Evolutionary conservation across 2,329 filamentous ascomycete genomes (phyloP).

Genomic region (Chalara sp.): DNA sequence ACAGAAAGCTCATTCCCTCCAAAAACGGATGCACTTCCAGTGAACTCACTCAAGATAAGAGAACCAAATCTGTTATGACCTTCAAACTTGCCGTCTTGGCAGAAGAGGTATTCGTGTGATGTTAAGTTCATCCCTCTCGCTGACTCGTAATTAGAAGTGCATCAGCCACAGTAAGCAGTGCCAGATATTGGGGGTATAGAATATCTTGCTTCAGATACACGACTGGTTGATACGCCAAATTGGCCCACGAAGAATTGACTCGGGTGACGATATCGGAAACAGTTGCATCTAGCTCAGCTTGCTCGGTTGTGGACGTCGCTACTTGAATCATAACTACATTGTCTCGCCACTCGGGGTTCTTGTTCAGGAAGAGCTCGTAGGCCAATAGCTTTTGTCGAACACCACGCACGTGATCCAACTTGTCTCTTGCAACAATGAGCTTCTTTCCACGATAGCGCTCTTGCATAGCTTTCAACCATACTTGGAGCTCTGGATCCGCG

Average conservation of each 20-base stretch:
- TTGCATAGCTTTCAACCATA: conserved; percentile 74
- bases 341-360: conserved; percentile 83
- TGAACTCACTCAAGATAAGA: conserved; percentile 90
- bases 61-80: conserved; percentile 75
- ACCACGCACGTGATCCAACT: conserved; percentile 86
- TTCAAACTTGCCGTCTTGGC: conserved; percentile 72
- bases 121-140: conserved; percentile 95
- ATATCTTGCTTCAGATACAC: conserved; percentile 96
- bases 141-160: conserved; percentile 91
- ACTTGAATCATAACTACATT: conserved; percentile 91
- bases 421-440: conserved; percentile 88
- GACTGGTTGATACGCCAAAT: conserved; percentile 83
- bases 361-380: conserved; percentile 86
- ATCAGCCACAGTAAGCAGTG: conserved; percentile 81
- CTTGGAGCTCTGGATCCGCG: conserved; percentile 62
- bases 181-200: conserved; percentile 87
- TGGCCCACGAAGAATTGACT: conserved; percentile 88
- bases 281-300: conserved; percentile 78
- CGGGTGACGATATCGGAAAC: conserved; percentile 92
- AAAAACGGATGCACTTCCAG: conserved; percentile 83
- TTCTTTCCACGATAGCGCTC: conserved; percentile 83
- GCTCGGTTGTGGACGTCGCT: conserved; percentile 82
- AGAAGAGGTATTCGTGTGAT: conserved; percentile 88
- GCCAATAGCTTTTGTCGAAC: conserved; percentile 89
- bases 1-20: conserved; percentile 73